Percentiles rank a stretch among this genome's conserved stretches.
phyloP scores from a whole-genome alignment of 2,329 filamentous ascomycete species.

The Beauveria australis region DNA sequence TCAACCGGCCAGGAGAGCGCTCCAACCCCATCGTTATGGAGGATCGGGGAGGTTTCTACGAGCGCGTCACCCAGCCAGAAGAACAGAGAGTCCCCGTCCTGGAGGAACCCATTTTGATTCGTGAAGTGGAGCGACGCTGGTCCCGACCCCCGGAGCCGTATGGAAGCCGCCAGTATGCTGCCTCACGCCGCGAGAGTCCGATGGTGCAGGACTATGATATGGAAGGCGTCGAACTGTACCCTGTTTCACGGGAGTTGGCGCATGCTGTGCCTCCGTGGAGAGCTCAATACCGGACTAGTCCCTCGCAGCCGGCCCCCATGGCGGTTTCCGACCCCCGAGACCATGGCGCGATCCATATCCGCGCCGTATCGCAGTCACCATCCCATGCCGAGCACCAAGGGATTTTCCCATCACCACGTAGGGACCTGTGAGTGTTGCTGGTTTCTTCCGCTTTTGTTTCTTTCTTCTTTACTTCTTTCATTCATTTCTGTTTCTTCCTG shows the following conservation, averaged over 20 bases:
- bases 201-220: constrained; percentile 4
- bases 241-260: background rate
- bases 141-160: constrained; percentile 3
- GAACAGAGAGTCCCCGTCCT: constrained; percentile 12
- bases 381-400: background rate
- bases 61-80: constrained; percentile 21
- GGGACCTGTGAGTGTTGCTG: constrained; percentile 9
- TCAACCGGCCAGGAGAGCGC: constrained; percentile 22
- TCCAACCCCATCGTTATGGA: constrained; percentile 31
- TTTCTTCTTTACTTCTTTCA: background rate
- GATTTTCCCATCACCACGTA: constrained; percentile 6
- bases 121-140: constrained; percentile 9
- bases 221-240: constrained; percentile 2
- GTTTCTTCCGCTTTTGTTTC: background rate
- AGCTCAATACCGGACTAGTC: background rate
- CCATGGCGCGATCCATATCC: background rate
- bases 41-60: constrained; percentile 30
- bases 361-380: background rate
- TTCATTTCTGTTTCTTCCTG: background rate
- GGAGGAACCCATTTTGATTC: constrained; percentile 12
- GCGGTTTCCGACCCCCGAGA: background rate
- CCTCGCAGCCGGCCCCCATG: background rate
- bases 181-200: background rate
- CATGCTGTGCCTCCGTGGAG: background rate
- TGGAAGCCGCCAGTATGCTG: background rate